These are phyloP conservation scores for Citrus sp. DNA, from an alignment of 345 rosid genomes.

Conservation along the genomic window DNA sequence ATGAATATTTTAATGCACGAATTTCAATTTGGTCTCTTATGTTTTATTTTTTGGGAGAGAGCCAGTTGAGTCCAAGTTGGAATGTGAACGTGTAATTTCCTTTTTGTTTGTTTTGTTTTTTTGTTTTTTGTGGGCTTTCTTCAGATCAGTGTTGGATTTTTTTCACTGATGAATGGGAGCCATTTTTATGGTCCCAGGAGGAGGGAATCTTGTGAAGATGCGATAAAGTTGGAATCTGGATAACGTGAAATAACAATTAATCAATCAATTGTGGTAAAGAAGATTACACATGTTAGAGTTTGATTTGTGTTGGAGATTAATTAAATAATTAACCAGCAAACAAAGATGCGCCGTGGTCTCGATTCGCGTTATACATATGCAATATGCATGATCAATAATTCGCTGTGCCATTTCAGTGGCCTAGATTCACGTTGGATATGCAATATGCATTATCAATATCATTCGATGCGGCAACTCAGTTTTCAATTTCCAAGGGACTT, in stretches of 20 bases:
- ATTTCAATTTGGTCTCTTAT: neutral
- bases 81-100: no score
- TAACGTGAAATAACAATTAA: no score
- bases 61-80: no score
- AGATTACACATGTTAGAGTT: neutral
- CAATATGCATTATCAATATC: neutral
- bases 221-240: constrained; percentile 9
- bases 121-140: no score
- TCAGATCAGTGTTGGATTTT: neutral
- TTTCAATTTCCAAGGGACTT: neutral
- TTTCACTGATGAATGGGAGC: neutral
- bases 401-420: neutral
- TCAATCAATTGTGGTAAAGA: no score
- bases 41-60: no score
- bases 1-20: neutral
- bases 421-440: no score
- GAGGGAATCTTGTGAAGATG: constrained; percentile 16
- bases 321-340: neutral
- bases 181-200: neutral
- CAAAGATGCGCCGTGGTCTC: neutral
- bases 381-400: no score
- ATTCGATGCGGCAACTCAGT: neutral
- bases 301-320: neutral
- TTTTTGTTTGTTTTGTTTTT: no score
- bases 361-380: no score